phyloP scores from a whole-genome alignment of 2,329 filamentous ascomycete species.

The Alternaria alternata region DNA sequence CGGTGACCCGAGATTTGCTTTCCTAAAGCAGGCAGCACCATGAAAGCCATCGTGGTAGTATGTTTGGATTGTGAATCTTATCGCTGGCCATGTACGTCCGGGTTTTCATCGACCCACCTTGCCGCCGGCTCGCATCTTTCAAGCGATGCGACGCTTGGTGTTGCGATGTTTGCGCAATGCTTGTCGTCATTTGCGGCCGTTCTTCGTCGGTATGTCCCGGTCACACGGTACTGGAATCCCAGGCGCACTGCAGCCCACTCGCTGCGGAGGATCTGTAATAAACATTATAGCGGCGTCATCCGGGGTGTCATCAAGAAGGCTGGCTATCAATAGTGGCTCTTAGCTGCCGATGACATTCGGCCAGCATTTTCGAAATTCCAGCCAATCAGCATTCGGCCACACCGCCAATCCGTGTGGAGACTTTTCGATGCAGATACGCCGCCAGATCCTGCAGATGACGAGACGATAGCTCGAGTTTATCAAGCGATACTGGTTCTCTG shows the following conservation, averaged over 20 bases:
- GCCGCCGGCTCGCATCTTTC: slow-evolving; percentile 3
- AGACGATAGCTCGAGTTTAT: slow-evolving; percentile 21
- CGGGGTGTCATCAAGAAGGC: slow-evolving; percentile 25
- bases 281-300: slow-evolving; percentile 15
- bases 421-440: slow-evolving; percentile 38
- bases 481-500: slow-evolving; percentile 7
- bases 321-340: slow-evolving; percentile 26
- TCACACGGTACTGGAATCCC: background rate
- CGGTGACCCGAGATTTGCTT: slow-evolving; percentile 8
- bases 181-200: slow-evolving; percentile 1
- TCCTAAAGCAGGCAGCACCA: background rate
- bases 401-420: slow-evolving; percentile 46
- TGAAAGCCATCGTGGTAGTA: background rate
- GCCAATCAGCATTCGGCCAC: slow-evolving; percentile 43
- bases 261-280: background rate
- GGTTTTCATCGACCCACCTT: slow-evolving; percentile 7
- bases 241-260: no score
- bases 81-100: background rate
- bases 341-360: slow-evolving; percentile 26
- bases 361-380: slow-evolving; percentile 32
- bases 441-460: slow-evolving; percentile 38
- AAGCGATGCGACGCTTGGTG: background rate
- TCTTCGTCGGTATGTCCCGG: background rate
- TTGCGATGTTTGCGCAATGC: slow-evolving; percentile 4
- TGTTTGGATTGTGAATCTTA: slow-evolving; percentile 7